A percentile compares a stretch with the other conserved stretches of the same genome.
phyloP scores from a whole-genome alignment of 1,284 basidiomycete genomes.

The Heterobasidion irregulare region DNA sequence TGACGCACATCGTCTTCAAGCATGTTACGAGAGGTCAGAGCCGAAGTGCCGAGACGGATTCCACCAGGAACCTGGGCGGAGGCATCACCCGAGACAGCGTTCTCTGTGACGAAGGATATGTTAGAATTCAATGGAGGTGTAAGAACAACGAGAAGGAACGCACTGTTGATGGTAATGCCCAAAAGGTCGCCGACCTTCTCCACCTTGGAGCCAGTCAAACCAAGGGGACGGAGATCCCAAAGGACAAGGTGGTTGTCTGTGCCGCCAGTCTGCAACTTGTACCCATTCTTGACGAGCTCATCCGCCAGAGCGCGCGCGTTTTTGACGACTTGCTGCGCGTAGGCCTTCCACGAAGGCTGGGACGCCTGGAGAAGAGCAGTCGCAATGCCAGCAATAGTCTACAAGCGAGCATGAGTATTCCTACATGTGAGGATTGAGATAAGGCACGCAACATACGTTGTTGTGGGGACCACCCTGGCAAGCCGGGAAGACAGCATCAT shows the following conservation, averaged over 20 bases:
- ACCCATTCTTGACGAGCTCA: conserved; percentile 69
- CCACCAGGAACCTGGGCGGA: conserved; percentile 97
- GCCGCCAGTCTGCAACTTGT: conserved; percentile 95
- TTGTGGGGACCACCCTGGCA: conserved; percentile 99
- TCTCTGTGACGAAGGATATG: conserved; percentile 49
- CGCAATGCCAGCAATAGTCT: conserved; percentile 95
- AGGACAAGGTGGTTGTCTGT: conserved; percentile 98
- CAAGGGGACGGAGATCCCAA: conserved; percentile 95
- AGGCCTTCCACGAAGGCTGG: conserved; percentile 86
- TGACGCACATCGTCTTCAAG: conserved; percentile 78
- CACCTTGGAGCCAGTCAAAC: conserved; percentile 95
- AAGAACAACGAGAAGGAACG: conserved; percentile 19
- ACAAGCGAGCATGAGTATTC: conserved; percentile 2
- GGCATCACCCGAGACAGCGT: conserved; percentile 92
- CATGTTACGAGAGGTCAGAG: conserved; percentile 95
- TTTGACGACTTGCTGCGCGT: conserved; percentile 91
- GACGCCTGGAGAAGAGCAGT: conserved; percentile 93
- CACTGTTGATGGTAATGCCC: conserved; percentile 94
- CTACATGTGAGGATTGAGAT: conserved; percentile 1
- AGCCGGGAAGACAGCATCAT: conserved; percentile 98
- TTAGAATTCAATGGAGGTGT: background rate
- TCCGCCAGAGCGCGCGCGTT: conserved; percentile 77
- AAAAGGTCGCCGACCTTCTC: conserved; percentile 98
- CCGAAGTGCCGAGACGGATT: conserved; percentile 93
- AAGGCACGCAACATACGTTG: conserved; percentile 56